A percentile compares a stretch with the other conserved stretches of the same genome.
phyloP scores from a whole-genome alignment of 345 rosid genomes.

The Clausena lansium region DNA sequence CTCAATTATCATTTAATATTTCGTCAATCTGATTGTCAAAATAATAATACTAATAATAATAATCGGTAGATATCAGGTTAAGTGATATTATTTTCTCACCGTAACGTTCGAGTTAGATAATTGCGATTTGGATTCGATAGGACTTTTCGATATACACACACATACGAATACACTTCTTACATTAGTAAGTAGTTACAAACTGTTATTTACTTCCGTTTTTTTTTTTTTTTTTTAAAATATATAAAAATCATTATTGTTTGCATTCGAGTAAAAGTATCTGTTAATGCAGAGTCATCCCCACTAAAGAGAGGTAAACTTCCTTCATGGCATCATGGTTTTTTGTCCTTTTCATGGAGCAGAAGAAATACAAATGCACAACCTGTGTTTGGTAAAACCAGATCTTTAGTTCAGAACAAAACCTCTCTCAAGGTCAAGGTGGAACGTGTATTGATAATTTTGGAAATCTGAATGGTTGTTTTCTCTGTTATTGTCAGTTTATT shows the following conservation, averaged over 20 bases:
- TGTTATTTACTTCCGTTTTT: not conserved
- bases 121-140: not conserved
- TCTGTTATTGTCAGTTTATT: not conserved
- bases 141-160: no score
- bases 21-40: not conserved
- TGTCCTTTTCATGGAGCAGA: constrained; percentile 29
- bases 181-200: not conserved
- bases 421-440: constrained; percentile 37
- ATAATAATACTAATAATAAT: not conserved
- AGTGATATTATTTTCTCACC: not conserved
- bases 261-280: not conserved
- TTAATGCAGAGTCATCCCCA: constrained; percentile 34
- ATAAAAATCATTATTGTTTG: not conserved
- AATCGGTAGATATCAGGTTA: not conserved
- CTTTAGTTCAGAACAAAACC: constrained; percentile 10
- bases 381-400: constrained; percentile 2
- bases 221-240: not conserved
- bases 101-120: not conserved
- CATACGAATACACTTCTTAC: not conserved
- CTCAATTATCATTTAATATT: not conserved
- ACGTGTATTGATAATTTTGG: constrained; percentile 8
- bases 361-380: constrained; percentile 23
- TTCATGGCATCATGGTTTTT: constrained; percentile 25
- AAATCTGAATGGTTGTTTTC: constrained; percentile 1
- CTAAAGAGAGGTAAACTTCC: constrained; percentile 33